Conservation (phyloP, 768 basidiomycete species). For the Chlorophyllum brunneum region DNA sequence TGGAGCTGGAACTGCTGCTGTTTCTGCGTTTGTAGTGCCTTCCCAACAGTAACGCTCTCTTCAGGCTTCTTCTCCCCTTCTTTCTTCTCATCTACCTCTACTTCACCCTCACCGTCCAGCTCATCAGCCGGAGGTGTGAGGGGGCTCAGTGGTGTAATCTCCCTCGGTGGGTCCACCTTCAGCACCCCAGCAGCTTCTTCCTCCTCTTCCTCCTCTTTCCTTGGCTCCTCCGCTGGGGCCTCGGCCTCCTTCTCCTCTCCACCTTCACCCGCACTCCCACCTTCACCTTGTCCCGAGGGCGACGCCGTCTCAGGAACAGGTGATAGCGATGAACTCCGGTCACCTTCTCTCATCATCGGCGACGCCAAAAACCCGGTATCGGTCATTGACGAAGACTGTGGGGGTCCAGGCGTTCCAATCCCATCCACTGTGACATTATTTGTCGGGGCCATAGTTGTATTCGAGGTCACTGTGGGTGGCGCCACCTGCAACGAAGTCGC, state of each 20-base stretch:
- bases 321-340: constrained; percentile 55
- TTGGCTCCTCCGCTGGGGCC: constrained; percentile 27
- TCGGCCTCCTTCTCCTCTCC: constrained; percentile 30
- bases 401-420: constrained; percentile 11
- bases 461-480: background rate
- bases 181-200: constrained; percentile 22
- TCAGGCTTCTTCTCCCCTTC: constrained; percentile 13
- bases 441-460: background rate
- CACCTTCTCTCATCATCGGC: constrained; percentile 26
- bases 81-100: constrained; percentile 16
- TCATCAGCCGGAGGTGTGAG: constrained; percentile 67
- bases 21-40: constrained; percentile 8
- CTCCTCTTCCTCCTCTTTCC: constrained; percentile 35
- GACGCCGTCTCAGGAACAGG: constrained; percentile 47
- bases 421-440: background rate
- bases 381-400: constrained; percentile 24
- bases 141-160: constrained; percentile 74
- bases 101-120: constrained; percentile 30
- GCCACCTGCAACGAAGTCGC: background rate
- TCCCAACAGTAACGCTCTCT: background rate
- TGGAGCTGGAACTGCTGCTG: background rate
- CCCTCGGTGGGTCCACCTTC: constrained; percentile 37
- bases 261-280: constrained; percentile 23
- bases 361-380: constrained; percentile 6
- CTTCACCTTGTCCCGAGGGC: constrained; percentile 19